A percentile compares a stretch with the other conserved stretches of the same genome.
These are phyloP conservation scores for Leucoagaricus sp. DNA, from an alignment of 1,284 basidiomycete genomes.

Conservation along the genomic window DNA sequence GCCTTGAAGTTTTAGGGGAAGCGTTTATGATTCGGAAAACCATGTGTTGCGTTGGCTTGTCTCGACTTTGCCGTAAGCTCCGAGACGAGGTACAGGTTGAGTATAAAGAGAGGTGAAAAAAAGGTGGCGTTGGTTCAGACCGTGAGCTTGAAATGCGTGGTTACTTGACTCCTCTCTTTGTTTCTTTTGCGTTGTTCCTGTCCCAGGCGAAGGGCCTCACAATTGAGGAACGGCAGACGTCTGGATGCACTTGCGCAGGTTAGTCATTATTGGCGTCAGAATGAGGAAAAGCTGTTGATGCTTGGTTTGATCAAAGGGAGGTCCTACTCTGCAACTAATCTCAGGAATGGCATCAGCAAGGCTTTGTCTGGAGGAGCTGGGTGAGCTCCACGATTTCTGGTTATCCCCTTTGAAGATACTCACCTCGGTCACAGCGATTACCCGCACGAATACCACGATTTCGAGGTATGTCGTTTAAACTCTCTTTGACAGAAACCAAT, in stretches of 20 bases:
- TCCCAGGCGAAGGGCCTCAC: not conserved
- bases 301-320: conserved; percentile 14
- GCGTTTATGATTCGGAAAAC: not conserved
- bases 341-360: conserved; percentile 21
- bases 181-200: not conserved
- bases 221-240: not conserved
- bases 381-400: conserved; percentile 8
- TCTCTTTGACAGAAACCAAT: not conserved
- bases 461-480: conserved; percentile 17
- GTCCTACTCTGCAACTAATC: conserved; percentile 20
- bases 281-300: not conserved
- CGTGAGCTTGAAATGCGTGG: not conserved
- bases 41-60: not conserved
- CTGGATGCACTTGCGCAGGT: conserved; percentile 3
- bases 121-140: too few relatives aligned
- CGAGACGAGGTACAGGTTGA: too few relatives aligned
- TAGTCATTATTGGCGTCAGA: not conserved
- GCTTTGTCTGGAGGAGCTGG: conserved; percentile 22
- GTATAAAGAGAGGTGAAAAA: too few relatives aligned
- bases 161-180: conserved; percentile 1
- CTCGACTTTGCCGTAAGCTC: too few relatives aligned
- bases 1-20: not conserved
- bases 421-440: conserved; percentile 18
- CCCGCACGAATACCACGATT: conserved; percentile 23
- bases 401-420: not conserved